Evolutionary conservation across 2,329 filamentous ascomycete species (phyloP).

Genomic region (Rasamsonia emersonii): DNA sequence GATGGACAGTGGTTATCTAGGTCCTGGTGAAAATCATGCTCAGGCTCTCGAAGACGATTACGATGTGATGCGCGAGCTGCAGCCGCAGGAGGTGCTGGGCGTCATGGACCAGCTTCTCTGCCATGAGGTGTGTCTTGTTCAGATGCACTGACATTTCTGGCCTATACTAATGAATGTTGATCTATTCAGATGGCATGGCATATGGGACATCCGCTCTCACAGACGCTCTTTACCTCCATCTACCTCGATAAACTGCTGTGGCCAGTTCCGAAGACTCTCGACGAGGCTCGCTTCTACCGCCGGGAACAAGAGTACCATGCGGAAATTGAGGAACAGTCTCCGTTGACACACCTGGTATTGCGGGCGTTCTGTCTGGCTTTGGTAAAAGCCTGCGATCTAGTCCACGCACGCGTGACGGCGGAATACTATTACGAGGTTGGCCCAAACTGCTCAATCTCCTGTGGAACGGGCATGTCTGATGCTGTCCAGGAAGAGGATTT

Average conservation of each 20-base stretch:
- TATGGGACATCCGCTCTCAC: conserved; percentile 86
- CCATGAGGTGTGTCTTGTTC: conserved; percentile 57
- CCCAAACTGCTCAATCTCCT: conserved; percentile 7
- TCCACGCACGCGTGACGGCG: conserved; percentile 66
- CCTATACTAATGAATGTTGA: conserved; percentile 2
- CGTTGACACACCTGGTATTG: conserved; percentile 55
- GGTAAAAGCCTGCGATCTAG: conserved; percentile 71
- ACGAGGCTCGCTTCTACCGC: conserved; percentile 55
- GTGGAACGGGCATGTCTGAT: conserved; percentile 10
- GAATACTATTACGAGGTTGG: conserved; percentile 84
- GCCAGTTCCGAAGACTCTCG: conserved; percentile 55
- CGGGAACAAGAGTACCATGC: conserved; percentile 8
- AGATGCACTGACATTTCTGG: no score
- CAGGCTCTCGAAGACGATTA: conserved; percentile 71
- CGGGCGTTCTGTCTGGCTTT: conserved; percentile 79
- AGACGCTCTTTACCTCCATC: conserved; percentile 86
- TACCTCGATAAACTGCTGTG: conserved; percentile 79
- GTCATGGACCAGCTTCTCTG: conserved; percentile 91
- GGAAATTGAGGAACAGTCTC: conserved; percentile 20
- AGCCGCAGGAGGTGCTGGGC: conserved; percentile 74
- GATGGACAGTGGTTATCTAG: conserved; percentile 90
- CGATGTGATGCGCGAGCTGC: conserved; percentile 58
- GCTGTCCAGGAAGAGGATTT: conserved; percentile 79
- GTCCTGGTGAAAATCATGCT: conserved; percentile 53
- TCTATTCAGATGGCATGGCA: conserved; percentile 79